A percentile compares a stretch with the other conserved stretches of the same genome.
Evolutionary conservation across 768 basidiomycete genomes (phyloP).

Genomic region (Polyporus arcularius): DNA sequence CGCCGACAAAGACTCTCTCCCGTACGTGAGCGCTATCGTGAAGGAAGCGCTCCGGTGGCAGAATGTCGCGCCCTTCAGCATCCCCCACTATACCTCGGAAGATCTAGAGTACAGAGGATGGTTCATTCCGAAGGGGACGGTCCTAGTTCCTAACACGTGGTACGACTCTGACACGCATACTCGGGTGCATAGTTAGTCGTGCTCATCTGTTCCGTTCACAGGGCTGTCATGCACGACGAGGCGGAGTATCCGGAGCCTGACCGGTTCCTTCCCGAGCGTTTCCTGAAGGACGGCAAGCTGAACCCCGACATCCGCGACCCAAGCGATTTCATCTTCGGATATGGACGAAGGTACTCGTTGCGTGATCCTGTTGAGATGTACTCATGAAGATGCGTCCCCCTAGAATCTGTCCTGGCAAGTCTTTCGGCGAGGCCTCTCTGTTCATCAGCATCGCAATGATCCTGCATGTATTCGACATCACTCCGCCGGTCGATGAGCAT

Average conservation of each 20-base stretch:
- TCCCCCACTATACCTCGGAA: constrained; percentile 30
- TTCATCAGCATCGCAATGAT: constrained; percentile 12
- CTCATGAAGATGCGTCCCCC: no score
- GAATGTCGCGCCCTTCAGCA: constrained; percentile 1
- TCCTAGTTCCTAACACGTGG: constrained; percentile 27
- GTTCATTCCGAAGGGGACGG: constrained; percentile 26
- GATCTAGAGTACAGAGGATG: constrained; percentile 26
- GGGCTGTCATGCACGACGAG: constrained; percentile 79
- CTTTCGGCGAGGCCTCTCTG: not conserved
- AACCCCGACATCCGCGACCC: constrained; percentile 49
- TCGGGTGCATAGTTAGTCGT: not conserved
- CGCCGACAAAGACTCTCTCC: constrained; percentile 3
- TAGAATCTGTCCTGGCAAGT: constrained; percentile 9
- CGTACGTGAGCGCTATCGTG: constrained; percentile 11
- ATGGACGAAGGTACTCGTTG: constrained; percentile 18
- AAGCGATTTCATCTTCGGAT: constrained; percentile 25
- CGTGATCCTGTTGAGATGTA: no score
- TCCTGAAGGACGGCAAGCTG: constrained; percentile 48
- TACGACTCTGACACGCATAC: not conserved
- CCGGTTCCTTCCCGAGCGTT: constrained; percentile 82
- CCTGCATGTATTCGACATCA: constrained; percentile 9
- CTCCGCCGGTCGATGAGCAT: not conserved
- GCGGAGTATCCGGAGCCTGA: constrained; percentile 86
- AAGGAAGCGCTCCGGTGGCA: constrained; percentile 20
- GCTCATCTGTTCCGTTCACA: not conserved